Evolutionary conservation across 805 yeast species (phyloP).

Genomic region (Metschnikowia aberdeeniae): DNA sequence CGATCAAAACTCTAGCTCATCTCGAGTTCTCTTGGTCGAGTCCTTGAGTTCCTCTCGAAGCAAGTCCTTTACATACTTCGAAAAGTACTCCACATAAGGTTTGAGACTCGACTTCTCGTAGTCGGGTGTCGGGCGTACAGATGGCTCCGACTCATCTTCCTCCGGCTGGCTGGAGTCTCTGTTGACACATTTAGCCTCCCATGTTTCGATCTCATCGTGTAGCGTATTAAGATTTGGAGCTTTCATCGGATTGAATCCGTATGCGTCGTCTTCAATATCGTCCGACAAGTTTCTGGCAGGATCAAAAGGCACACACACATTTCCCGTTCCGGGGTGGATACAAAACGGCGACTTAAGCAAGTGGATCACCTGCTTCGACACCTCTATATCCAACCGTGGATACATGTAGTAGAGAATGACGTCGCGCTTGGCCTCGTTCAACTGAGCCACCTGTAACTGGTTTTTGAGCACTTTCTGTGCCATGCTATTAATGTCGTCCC

Average conservation of each 20-base stretch:
- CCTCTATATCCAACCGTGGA: slow-evolving; percentile 92
- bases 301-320: slow-evolving; percentile 87
- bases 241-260: slow-evolving; percentile 68
- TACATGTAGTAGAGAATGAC: slow-evolving; percentile 74
- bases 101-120: slow-evolving; percentile 66
- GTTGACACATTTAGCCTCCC: slow-evolving; percentile 35
- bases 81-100: slow-evolving; percentile 66
- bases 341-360: slow-evolving; percentile 95
- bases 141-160: slow-evolving; percentile 20
- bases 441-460: slow-evolving; percentile 44
- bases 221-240: slow-evolving; percentile 73
- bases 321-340: slow-evolving; percentile 93
- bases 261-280: slow-evolving; percentile 33
- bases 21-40: slow-evolving; percentile 24
- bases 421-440: slow-evolving; percentile 74
- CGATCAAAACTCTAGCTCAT: slow-evolving; percentile 27
- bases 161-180: slow-evolving; percentile 24
- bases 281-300: slow-evolving; percentile 37
- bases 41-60: slow-evolving; percentile 49
- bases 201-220: slow-evolving; percentile 58
- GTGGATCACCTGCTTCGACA: slow-evolving; percentile 84
- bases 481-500: slow-evolving; percentile 67
- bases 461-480: slow-evolving; percentile 46
- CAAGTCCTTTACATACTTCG: slow-evolving; percentile 54
- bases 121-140: slow-evolving; percentile 27